Conservation (phyloP, 2,329 filamentous ascomycete species). For the Aphanoascus verrucosus region DNA sequence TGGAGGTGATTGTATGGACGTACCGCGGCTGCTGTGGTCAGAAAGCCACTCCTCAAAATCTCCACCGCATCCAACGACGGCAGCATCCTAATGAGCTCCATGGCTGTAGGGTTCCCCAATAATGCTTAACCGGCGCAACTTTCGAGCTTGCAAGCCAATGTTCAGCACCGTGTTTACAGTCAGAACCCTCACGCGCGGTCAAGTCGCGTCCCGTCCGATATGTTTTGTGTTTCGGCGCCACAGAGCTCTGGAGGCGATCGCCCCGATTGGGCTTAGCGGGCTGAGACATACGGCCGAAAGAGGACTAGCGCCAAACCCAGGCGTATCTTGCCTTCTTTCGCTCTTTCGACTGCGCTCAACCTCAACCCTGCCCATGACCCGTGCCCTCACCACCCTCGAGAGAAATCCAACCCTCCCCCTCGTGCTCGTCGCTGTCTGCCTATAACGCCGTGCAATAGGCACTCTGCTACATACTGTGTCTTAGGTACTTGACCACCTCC, state of each 20-base stretch:
- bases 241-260: constrained; percentile 1
- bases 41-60: not conserved
- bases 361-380: not conserved
- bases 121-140: not conserved
- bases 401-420: not conserved
- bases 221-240: constrained; percentile 3
- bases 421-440: not conserved
- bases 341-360: constrained; percentile 4
- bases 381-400: not conserved
- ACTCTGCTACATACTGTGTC: not conserved
- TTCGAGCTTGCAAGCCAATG: not conserved
- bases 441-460: not conserved
- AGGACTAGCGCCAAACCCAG: constrained; percentile 10
- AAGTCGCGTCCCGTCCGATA: not conserved
- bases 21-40: constrained; percentile 1
- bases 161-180: not conserved
- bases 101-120: not conserved
- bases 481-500: not conserved
- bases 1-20: not conserved
- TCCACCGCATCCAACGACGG: not conserved
- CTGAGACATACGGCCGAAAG: constrained; percentile 5
- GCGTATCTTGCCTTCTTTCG: constrained; percentile 8
- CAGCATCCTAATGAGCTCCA: not conserved
- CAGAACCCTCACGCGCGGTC: not conserved
- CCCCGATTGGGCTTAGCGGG: constrained; percentile 7